A percentile compares a stretch with the other conserved stretches of the same genome.
Conservation (phyloP, 2,329 filamentous ascomycete species). For the Epichloe typhina region DNA sequence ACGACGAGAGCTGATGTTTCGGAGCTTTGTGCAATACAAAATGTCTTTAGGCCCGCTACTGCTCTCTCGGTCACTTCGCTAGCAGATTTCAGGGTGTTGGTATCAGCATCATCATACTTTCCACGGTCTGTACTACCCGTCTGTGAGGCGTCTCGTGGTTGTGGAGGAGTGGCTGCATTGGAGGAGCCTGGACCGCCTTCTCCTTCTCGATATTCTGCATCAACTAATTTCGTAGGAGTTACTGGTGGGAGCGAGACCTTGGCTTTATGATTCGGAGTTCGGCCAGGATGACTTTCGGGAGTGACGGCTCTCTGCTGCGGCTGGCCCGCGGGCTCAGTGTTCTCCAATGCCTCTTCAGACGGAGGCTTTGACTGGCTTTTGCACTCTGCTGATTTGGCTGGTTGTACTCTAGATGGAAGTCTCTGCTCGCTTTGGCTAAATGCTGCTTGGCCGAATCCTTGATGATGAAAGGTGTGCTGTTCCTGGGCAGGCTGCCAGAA, state of each 20-base stretch:
- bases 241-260: constrained; percentile 11
- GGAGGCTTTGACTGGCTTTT: constrained; percentile 17
- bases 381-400: constrained; percentile 1
- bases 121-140: neutral
- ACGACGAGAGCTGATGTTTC: neutral
- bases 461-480: neutral
- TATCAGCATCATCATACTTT: neutral
- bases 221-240: neutral
- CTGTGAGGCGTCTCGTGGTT: neutral
- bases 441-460: neutral
- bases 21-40: neutral
- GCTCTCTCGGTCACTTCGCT: neutral
- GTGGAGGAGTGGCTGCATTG: neutral
- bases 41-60: neutral
- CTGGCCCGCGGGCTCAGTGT: constrained; percentile 1
- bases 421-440: neutral
- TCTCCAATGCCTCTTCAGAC: constrained; percentile 14
- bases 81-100: neutral
- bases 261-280: constrained; percentile 5
- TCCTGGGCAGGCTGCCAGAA: neutral
- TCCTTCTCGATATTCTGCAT: neutral
- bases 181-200: neutral
- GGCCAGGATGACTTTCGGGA: constrained; percentile 5
- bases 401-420: neutral
- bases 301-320: neutral